A percentile compares a stretch with the other conserved stretches of the same genome.
These are phyloP conservation scores for Diaporthe ampelina DNA, from an alignment of 2,329 filamentous ascomycete species.

Conservation along the genomic window DNA sequence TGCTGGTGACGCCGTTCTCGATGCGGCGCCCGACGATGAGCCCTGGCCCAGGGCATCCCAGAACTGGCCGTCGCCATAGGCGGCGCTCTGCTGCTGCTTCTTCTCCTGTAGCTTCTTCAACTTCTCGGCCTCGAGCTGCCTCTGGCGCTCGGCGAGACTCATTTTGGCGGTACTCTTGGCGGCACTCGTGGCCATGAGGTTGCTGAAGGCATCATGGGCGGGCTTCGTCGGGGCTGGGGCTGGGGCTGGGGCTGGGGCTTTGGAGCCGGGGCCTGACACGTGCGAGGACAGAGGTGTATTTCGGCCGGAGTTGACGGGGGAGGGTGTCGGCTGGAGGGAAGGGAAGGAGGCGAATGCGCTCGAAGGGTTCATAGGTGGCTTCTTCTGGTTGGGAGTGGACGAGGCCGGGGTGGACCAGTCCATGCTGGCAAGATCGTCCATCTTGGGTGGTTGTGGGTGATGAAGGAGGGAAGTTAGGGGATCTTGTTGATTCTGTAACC, in stretches of 20 bases:
- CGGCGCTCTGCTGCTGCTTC: slow-evolving; percentile 77
- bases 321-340: slow-evolving; percentile 68
- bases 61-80: slow-evolving; percentile 83
- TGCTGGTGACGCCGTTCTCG: slow-evolving; percentile 62
- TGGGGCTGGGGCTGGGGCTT: slow-evolving; percentile 56
- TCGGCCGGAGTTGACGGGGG: slow-evolving; percentile 67
- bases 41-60: slow-evolving; percentile 78
- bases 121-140: slow-evolving; percentile 75
- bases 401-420: slow-evolving; percentile 66
- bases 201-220: slow-evolving; percentile 82
- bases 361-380: slow-evolving; percentile 60
- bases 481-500: slow-evolving; percentile 41
- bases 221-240: slow-evolving; percentile 63
- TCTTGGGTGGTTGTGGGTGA: slow-evolving; percentile 50
- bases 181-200: slow-evolving; percentile 75
- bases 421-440: slow-evolving; percentile 74
- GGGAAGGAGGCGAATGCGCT: slow-evolving; percentile 59
- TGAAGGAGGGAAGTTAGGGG: slow-evolving; percentile 25
- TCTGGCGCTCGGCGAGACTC: slow-evolving; percentile 83
- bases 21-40: slow-evolving; percentile 58
- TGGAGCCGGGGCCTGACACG: slow-evolving; percentile 53
- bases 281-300: slow-evolving; percentile 70
- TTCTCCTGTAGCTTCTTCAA: slow-evolving; percentile 81
- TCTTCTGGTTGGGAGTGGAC: slow-evolving; percentile 51
- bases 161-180: slow-evolving; percentile 77